These are phyloP conservation scores for Blastobotrys arbuscula DNA, from an alignment of 1,139 yeast genomes.

Conservation along the genomic window DNA sequence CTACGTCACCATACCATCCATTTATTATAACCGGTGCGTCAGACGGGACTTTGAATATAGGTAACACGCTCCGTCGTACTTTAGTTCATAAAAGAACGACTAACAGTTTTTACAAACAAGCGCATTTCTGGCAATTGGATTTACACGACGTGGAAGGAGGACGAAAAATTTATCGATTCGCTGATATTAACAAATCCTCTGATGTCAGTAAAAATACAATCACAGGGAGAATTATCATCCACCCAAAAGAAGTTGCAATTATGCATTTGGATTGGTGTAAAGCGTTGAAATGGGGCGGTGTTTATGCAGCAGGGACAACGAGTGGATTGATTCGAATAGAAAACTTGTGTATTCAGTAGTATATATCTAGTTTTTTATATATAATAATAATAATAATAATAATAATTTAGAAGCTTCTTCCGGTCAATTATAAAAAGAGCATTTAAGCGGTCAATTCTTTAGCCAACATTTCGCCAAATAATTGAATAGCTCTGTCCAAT, in stretches of 20 bases:
- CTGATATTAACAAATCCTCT: conserved; percentile 24
- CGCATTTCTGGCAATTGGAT: conserved; percentile 26
- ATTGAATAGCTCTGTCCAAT: conserved; percentile 51
- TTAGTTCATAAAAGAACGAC: conserved; percentile 39
- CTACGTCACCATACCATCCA: conserved; percentile 51
- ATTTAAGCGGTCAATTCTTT: conserved; percentile 32
- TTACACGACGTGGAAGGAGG: conserved; percentile 30
- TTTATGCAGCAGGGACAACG: conserved; percentile 60
- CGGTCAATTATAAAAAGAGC: neutral
- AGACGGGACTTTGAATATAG: conserved; percentile 49
- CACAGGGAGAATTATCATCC: conserved; percentile 27
- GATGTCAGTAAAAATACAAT: conserved; percentile 22
- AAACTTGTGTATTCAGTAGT: conserved; percentile 19
- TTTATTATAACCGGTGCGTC: conserved; percentile 54
- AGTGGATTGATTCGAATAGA: conserved; percentile 67
- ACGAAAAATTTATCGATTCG: conserved; percentile 38
- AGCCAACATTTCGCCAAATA: conserved; percentile 54
- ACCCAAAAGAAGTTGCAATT: conserved; percentile 51
- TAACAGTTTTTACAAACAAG: conserved; percentile 27
- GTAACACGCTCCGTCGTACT: conserved; percentile 40
- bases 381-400: no score
- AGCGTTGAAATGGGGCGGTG: conserved; percentile 44
- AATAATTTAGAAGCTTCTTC: neutral
- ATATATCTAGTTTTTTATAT: conserved; percentile 35
- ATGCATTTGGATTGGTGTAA: conserved; percentile 62